phyloP scores from a whole-genome alignment of 805 yeast genomes.

The Candida mattraensis region DNA sequence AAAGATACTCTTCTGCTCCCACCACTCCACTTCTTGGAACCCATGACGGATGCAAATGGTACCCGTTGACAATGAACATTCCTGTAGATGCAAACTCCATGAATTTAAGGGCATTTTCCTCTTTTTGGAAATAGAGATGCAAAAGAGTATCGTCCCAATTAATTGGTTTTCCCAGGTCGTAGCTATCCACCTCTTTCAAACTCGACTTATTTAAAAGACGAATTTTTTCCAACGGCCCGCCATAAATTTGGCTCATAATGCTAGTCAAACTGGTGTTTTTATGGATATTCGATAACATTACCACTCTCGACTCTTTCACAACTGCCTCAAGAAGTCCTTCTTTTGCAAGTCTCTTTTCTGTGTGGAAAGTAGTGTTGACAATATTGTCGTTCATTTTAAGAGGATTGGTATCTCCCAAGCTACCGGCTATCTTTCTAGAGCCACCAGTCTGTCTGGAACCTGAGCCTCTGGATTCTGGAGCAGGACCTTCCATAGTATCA shows the following conservation, averaged over 20 bases:
- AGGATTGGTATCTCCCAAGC: constrained; percentile 9
- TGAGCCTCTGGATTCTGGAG: constrained; percentile 14
- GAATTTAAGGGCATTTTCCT: constrained; percentile 55
- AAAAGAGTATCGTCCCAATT: constrained; percentile 32
- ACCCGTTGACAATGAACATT: constrained; percentile 60
- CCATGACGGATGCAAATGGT: constrained; percentile 49
- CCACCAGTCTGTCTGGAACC: constrained; percentile 3
- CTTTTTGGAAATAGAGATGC: constrained; percentile 52
- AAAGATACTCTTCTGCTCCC: constrained; percentile 8
- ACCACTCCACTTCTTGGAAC: constrained; percentile 18
- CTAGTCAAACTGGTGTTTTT: constrained; percentile 45
- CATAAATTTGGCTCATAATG: constrained; percentile 55
- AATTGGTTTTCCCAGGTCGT: constrained; percentile 16
- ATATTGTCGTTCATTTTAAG: constrained; percentile 22
- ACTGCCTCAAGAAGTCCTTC: constrained; percentile 10
- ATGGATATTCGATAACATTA: constrained; percentile 25
- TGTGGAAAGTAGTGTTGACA: constrained; percentile 14
- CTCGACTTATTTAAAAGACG: constrained; percentile 28
- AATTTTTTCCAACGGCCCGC: constrained; percentile 68
- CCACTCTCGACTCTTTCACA: constrained; percentile 19
- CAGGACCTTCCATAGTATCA: constrained; percentile 7
- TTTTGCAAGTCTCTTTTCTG: constrained; percentile 6
- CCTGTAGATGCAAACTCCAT: constrained; percentile 51
- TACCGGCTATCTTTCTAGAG: constrained; percentile 7
- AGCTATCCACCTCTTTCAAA: constrained; percentile 8